phyloP scores from a whole-genome alignment of 768 basidiomycete species.

The Lentinula boryana region DNA sequence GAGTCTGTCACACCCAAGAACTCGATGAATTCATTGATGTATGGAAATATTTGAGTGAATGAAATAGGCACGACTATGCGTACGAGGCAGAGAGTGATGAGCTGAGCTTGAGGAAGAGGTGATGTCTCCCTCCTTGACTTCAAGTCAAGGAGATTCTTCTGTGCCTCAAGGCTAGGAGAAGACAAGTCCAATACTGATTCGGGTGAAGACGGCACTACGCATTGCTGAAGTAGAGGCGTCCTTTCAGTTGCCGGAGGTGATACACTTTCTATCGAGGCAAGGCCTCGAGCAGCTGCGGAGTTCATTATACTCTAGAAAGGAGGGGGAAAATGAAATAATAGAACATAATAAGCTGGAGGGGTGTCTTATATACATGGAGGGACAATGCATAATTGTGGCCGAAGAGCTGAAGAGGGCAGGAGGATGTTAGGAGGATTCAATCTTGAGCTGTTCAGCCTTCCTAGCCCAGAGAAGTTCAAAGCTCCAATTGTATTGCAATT shows the following conservation, averaged over 20 bases:
- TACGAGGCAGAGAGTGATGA: slow-evolving; percentile 48
- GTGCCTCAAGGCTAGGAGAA: neutral
- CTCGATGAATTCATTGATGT: slow-evolving; percentile 63
- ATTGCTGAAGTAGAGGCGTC: neutral
- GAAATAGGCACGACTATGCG: slow-evolving; percentile 56
- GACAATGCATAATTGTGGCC: neutral
- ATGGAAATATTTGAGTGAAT: slow-evolving; percentile 64
- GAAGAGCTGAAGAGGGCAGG: neutral
- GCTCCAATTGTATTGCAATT: too few relatives aligned
- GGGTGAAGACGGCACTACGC: neutral
- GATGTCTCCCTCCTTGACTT: slow-evolving; percentile 10
- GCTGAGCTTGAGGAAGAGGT: slow-evolving; percentile 48
- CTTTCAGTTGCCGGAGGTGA: neutral
- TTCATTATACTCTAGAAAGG: neutral
- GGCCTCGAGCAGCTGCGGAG: neutral
- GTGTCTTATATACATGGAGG: neutral
- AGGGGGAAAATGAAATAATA: neutral
- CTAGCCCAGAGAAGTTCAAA: too few relatives aligned
- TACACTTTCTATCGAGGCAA: too few relatives aligned
- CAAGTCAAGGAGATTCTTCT: neutral
- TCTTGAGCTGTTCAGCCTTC: too few relatives aligned
- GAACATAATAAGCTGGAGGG: neutral
- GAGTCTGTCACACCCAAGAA: slow-evolving; percentile 52
- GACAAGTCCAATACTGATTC: neutral
- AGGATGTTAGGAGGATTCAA: too few relatives aligned